Conservation (phyloP, 768 basidiomycete species). For the Pholiota microspora region DNA sequence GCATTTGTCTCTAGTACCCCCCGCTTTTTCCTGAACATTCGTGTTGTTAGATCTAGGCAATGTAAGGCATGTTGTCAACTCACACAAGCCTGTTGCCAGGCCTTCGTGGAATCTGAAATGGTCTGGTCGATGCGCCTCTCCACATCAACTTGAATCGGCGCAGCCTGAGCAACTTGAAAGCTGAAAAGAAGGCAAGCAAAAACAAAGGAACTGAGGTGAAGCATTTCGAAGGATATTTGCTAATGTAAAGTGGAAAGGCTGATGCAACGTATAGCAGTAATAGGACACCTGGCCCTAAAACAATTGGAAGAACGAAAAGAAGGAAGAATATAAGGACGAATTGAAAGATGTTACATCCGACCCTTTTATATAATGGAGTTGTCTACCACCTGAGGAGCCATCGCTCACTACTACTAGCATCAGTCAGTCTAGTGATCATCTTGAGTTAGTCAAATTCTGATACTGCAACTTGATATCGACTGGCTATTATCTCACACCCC, state of each 20-base stretch:
- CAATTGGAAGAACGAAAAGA: background rate
- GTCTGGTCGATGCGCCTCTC: slow-evolving; percentile 47
- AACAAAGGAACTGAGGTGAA: slow-evolving; percentile 15
- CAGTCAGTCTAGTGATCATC: background rate
- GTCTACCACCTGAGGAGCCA: no score
- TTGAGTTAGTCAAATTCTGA: background rate
- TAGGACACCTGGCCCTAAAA: slow-evolving; percentile 15
- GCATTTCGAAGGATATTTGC: slow-evolving; percentile 12
- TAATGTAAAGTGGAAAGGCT: background rate
- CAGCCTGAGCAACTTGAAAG: slow-evolving; percentile 27
- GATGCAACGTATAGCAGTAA: slow-evolving; percentile 2
- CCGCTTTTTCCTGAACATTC: slow-evolving; percentile 33
- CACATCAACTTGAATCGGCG: slow-evolving; percentile 25
- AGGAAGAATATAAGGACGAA: background rate
- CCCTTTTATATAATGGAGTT: no score
- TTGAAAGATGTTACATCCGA: no score
- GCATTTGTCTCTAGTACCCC: slow-evolving; percentile 41
- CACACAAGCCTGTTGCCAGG: slow-evolving; percentile 51
- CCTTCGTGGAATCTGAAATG: slow-evolving; percentile 38
- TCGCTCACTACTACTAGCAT: no score
- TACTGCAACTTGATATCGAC: no score
- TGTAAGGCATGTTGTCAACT: slow-evolving; percentile 14
- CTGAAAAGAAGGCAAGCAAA: slow-evolving; percentile 25
- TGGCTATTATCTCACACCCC: no score
- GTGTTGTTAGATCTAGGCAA: background rate